Base-by-base conservation (phyloP, 495 filamentous ascomycete genomes). In the Usnea hakonensis region DNA sequence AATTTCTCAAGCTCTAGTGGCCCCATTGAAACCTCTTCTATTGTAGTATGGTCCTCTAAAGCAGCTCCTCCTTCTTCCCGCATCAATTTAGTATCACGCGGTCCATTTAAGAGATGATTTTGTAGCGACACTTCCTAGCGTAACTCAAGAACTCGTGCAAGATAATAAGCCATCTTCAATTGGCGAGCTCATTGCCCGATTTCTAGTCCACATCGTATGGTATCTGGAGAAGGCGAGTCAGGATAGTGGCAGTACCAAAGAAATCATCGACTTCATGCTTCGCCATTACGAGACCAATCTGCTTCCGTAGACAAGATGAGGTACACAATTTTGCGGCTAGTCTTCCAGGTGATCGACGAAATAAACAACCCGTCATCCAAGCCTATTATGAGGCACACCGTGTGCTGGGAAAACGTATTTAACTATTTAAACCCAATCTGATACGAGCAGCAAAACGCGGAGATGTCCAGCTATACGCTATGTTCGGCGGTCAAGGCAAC, bases 101-200 rank as follows among this genome's bases (percentile, higher is more conserved):
- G 89, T 90, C 38, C 87, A 92, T 75, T 82, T 96, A 68, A 91
- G 90, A 77, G 90, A 95, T 65, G 79, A 80, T 46, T 97, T 97
- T 74, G 82, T 81, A 44, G 79, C 87, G 9, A 89, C 89, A 53
- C 81, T 97, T 67, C 93, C 93, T 26, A 77, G 85, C 54, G 87
- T 93, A 28, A 97, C 93, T 68, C 93, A 97, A 72, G 93, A 97
- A 77, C 84, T 97, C 65, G 93, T 92, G 44, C 88, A 91, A 70
- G 93, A 97, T 75, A 93, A 97, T 67, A 93, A 97, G 78, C 93
- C 93, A 6, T 97, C 93, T 1, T 97, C 93, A 17, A 83, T 90
- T 21, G 74, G 87, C 26, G 93, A 97, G 75, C 82, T 97, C 38
- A 90, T 97, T 6, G 90, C 90, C 48, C 83, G 92, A 62, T 97